phyloP scores from a whole-genome alignment of 2,329 filamentous ascomycete genomes.

The Talaromyces sp. region DNA sequence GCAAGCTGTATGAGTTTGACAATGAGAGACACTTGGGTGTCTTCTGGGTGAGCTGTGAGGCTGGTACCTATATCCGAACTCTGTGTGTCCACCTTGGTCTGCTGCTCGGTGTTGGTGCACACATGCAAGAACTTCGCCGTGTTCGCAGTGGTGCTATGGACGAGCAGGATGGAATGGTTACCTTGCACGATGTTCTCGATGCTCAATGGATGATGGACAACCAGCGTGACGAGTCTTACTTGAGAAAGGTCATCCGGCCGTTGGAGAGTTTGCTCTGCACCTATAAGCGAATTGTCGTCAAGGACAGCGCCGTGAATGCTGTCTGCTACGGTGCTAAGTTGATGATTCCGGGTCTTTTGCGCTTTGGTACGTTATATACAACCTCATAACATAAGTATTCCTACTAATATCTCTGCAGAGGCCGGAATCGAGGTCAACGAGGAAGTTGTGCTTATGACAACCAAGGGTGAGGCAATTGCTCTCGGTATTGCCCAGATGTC shows the following conservation, averaged over 20 bases:
- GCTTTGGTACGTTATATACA: slow-evolving; percentile 63
- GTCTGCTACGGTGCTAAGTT: slow-evolving; percentile 98
- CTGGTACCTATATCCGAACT: slow-evolving; percentile 97
- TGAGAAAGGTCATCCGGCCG: slow-evolving; percentile 85
- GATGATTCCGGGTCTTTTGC: slow-evolving; percentile 92
- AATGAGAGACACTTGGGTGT: slow-evolving; percentile 96
- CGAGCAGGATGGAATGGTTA: slow-evolving; percentile 82
- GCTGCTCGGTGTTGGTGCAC: slow-evolving; percentile 75
- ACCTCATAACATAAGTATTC: neutral
- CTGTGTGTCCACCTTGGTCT: slow-evolving; percentile 89
- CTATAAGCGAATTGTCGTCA: slow-evolving; percentile 97
- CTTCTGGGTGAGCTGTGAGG: slow-evolving; percentile 99
- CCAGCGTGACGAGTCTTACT: slow-evolving; percentile 86
- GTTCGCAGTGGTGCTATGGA: slow-evolving; percentile 93
- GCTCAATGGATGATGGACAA: slow-evolving; percentile 97
- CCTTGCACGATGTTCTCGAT: slow-evolving; percentile 90
- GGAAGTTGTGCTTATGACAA: slow-evolving; percentile 96
- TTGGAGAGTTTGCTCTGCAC: slow-evolving; percentile 85
- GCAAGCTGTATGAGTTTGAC: slow-evolving; percentile 94
- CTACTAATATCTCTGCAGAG: slow-evolving; percentile 50
- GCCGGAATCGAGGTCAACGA: slow-evolving; percentile 88
- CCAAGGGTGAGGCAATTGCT: slow-evolving; percentile 97
- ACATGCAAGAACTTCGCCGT: slow-evolving; percentile 97
- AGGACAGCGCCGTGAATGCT: slow-evolving; percentile 93
- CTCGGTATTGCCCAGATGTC: slow-evolving; percentile 97